Evolutionary conservation across 2,329 filamentous ascomycete species (phyloP).

Genomic region (Colletotrichum lupini): DNA sequence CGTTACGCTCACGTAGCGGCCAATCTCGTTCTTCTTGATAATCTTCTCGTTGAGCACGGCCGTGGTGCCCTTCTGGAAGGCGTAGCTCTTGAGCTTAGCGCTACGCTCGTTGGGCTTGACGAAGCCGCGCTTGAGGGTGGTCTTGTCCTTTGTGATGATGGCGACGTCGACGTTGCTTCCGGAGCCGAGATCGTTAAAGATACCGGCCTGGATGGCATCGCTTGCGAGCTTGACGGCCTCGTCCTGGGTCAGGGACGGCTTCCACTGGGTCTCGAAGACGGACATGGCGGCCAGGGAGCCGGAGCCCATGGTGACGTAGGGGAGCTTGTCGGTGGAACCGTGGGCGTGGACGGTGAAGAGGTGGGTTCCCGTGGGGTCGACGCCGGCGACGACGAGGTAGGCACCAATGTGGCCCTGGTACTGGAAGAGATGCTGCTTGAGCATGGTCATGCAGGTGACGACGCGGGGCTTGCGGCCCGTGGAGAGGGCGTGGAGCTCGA

Average conservation of each 20-base stretch:
- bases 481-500: constrained; percentile 96
- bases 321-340: constrained; percentile 97
- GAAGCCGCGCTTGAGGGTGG: constrained; percentile 91
- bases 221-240: constrained; percentile 85
- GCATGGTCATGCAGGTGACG: constrained; percentile 98
- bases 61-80: constrained; percentile 91
- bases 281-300: constrained; percentile 97
- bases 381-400: constrained; percentile 96
- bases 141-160: constrained; percentile 95
- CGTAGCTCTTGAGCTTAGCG: constrained; percentile 93
- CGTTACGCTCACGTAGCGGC: constrained; percentile 92
- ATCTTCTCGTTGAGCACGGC: constrained; percentile 96
- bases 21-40: constrained; percentile 92
- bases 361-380: constrained; percentile 93
- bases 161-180: constrained; percentile 98
- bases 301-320: constrained; percentile 99
- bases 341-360: constrained; percentile 99
- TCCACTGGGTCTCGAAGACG: constrained; percentile 97
- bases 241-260: constrained; percentile 78
- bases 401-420: constrained; percentile 98
- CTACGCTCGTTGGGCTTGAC: constrained; percentile 92
- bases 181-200: constrained; percentile 98
- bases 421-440: constrained; percentile 99
- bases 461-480: constrained; percentile 97
- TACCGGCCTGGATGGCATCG: constrained; percentile 93